Conservation (phyloP, 177 flowering plant genomes). For the Telopea speciosissima region DNA sequence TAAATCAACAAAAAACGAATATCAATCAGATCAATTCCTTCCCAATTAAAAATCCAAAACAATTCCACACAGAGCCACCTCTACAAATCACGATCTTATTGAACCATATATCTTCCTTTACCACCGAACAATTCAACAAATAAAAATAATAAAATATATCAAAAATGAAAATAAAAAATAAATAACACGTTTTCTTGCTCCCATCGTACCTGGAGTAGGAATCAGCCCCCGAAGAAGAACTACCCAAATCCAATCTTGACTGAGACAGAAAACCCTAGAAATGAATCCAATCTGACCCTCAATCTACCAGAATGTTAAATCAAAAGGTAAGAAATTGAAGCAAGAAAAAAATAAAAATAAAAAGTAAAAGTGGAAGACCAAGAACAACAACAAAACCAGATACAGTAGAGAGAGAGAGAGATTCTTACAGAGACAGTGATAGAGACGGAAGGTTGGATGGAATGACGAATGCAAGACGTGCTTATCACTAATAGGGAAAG, state of each 20-base stretch:
- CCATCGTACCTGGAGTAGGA: background rate
- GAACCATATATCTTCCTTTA: background rate
- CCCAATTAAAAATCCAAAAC: background rate
- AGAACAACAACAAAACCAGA: background rate
- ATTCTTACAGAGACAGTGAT: background rate
- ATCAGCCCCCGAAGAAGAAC: background rate
- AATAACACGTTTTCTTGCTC: too few species aligned
- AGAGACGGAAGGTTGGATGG: background rate
- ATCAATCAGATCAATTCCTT: background rate
- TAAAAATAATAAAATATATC: too few species aligned
- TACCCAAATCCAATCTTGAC: background rate
- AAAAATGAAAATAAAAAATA: too few species aligned
- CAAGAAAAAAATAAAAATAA: too few species aligned
- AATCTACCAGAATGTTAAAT: background rate
- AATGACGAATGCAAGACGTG: background rate
- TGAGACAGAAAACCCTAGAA: background rate
- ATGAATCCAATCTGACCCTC: too few species aligned
- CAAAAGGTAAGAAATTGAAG: background rate
- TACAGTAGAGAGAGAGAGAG: background rate
- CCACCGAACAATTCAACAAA: background rate
- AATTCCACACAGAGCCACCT: background rate
- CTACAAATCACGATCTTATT: background rate
- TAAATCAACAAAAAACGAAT: too few species aligned
- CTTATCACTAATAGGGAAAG: too few species aligned
- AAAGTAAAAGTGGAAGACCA: background rate